Evolutionary conservation across 2,329 filamentous ascomycete genomes (phyloP).

Genomic region (Pyrenophora tritici-repentis): DNA sequence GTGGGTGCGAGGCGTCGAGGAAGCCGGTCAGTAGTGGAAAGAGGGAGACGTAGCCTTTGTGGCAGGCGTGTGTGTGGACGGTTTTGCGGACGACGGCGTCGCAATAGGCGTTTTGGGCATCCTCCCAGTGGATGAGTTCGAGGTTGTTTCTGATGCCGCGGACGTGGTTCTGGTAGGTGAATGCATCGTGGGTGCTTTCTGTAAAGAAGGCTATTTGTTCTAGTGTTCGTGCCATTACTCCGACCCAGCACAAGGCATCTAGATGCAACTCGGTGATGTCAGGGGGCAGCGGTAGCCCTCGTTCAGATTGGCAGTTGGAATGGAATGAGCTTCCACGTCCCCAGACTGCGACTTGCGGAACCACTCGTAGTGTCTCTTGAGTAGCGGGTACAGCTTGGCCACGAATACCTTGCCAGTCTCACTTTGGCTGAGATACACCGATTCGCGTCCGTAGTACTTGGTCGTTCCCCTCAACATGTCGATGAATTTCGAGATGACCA

Average conservation of each 20-base stretch:
- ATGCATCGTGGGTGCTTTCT: slow-evolving; percentile 72
- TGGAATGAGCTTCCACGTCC: slow-evolving; percentile 54
- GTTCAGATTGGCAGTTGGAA: slow-evolving; percentile 52
- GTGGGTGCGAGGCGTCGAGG: slow-evolving; percentile 71
- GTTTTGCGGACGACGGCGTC: slow-evolving; percentile 89
- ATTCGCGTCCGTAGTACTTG: slow-evolving; percentile 60
- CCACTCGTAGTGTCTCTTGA: slow-evolving; percentile 89
- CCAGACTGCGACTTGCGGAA: slow-evolving; percentile 88
- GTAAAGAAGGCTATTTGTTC: slow-evolving; percentile 74
- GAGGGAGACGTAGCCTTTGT: slow-evolving; percentile 90
- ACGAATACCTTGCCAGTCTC: slow-evolving; percentile 74
- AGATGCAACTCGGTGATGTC: slow-evolving; percentile 91
- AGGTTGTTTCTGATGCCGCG: slow-evolving; percentile 80
- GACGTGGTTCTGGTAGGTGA: slow-evolving; percentile 69
- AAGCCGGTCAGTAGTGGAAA: slow-evolving; percentile 89
- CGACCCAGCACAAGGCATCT: slow-evolving; percentile 92
- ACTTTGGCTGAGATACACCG: slow-evolving; percentile 62
- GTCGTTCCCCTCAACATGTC: slow-evolving; percentile 51
- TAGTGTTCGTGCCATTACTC: slow-evolving; percentile 85
- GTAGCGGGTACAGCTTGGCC: slow-evolving; percentile 77
- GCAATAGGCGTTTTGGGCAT: slow-evolving; percentile 78
- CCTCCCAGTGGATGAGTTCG: slow-evolving; percentile 89
- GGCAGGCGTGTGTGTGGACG: slow-evolving; percentile 81
- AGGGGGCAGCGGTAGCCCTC: slow-evolving; percentile 92
- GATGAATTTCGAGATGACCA: slow-evolving; percentile 80